Percentiles rank a stretch among this genome's conserved stretches.
Conservation (phyloP, 768 basidiomycete species). For the Pleurotus ostreatus region DNA sequence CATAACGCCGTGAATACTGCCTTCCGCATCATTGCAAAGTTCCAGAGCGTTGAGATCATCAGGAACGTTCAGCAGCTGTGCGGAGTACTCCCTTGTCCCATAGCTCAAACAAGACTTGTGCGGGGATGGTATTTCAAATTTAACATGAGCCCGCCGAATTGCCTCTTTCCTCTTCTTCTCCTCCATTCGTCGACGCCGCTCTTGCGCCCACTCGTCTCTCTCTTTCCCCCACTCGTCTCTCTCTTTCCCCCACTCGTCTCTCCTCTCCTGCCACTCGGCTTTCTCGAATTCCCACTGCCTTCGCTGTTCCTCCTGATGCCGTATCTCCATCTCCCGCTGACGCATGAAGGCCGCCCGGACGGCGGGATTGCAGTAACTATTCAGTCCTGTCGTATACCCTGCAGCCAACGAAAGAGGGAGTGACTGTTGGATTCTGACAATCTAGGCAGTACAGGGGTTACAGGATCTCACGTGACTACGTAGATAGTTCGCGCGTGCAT, state of each 20-base stretch:
- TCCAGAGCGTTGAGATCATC: background rate
- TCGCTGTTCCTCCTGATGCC: background rate
- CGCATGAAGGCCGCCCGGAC: background rate
- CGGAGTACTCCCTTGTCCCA: constrained; percentile 1
- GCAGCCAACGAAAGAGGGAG: too few species aligned
- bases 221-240: background rate
- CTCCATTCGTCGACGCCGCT: background rate
- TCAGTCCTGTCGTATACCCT: too few species aligned
- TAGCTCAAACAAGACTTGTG: background rate
- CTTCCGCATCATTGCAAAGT: background rate
- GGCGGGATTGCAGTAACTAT: background rate
- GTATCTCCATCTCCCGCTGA: background rate
- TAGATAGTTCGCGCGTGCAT: too few species aligned
- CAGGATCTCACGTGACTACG: too few species aligned
- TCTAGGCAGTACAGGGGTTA: too few species aligned
- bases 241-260: background rate
- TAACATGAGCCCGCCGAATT: background rate
- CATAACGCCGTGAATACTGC: background rate
- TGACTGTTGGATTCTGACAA: too few species aligned
- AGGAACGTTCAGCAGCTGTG: background rate
- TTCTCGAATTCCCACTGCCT: background rate
- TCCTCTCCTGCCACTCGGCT: background rate
- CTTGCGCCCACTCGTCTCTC: background rate
- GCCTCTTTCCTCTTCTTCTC: background rate
- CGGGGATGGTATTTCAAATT: background rate